A percentile compares a stretch with the other conserved stretches of the same genome.
phyloP scores from a whole-genome alignment of 352 stramenopile species.

The Plasmopara muralis region DNA sequence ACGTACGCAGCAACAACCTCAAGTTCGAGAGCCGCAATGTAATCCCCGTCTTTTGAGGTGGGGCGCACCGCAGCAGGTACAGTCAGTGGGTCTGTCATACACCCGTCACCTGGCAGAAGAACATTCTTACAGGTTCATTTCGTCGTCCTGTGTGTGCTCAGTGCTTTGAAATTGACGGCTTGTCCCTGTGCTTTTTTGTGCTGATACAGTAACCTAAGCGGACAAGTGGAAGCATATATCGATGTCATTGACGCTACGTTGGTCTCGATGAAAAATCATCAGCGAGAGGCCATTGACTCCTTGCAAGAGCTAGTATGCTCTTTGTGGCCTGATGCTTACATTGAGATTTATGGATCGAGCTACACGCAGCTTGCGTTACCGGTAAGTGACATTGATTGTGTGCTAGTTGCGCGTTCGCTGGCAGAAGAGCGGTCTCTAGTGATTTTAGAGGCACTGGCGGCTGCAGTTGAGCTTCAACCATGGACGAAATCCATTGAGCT shows the following conservation, averaged over 20 bases:
- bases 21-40: conserved; percentile 11
- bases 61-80: conserved; percentile 10
- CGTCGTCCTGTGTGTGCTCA: neutral
- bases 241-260: conserved; percentile 41
- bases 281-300: conserved; percentile 43
- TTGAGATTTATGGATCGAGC: conserved; percentile 96
- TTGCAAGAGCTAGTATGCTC: conserved; percentile 38
- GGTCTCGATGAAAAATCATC: conserved; percentile 26
- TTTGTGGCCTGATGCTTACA: conserved; percentile 84
- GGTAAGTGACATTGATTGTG: conserved; percentile 95
- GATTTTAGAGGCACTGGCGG: conserved; percentile 87
- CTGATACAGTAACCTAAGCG: conserved; percentile 35
- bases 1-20: conserved; percentile 13
- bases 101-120: conserved; percentile 22
- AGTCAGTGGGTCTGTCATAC: conserved; percentile 17
- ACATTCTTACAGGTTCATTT: conserved; percentile 28
- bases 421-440: conserved; percentile 64
- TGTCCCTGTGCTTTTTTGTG: conserved; percentile 1
- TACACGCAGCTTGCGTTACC: conserved; percentile 93
- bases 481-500: conserved; percentile 89
- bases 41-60: conserved; percentile 8
- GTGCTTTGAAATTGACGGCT: neutral
- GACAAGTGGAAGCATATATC: conserved; percentile 49
- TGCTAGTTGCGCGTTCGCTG: conserved; percentile 86
- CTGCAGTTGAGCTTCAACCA: conserved; percentile 66